Evolutionary conservation across 2,329 filamentous ascomycete genomes (phyloP), one percentile per base, ranked within the genome.

Genomic region (Ophiostoma himal-ulmi): DNA sequence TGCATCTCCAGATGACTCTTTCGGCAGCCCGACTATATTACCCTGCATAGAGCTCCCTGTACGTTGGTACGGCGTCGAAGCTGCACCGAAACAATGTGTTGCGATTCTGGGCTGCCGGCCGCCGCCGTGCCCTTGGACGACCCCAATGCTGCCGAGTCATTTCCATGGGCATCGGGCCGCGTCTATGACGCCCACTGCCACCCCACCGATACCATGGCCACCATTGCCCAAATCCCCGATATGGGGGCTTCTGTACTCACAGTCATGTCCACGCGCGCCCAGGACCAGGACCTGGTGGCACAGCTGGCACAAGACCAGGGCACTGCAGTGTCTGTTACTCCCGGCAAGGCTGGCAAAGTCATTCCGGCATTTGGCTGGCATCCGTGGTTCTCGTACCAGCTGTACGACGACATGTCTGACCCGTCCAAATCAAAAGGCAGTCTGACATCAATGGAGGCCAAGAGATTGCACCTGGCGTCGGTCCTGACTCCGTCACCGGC

Each of bases 141-240:
- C 48, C 72, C 70, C 66, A 48, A 60, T 39, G 77, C 78, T 66
- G 77, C 79, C 36, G 78, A 79, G 69, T 76, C 80, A 34, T 89
- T 89, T 74, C 91, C 91, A 14, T 93, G 91, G 91, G 83, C 89
- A 0, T 26, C 68, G 70, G 79, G 89, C 41, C 89, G 89, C 67
- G 82, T 92, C 72, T 91, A 85, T 77, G 92, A 95, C 77, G 91
- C 92, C 30, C 92, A 95, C 81, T 94, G 92, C 78, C 92, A 95
- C 77, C 91, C 91, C 4, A 94, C 91, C 37, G 91, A 94, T 78
- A 92, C 88, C 26, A 89, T 93, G 85, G 79, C 83, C 60, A 86
- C 84, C 22, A 79, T 91, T 67, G 74, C 82, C 13, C 78, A 77
- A 14, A 88, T 94, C 57, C 80, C 86, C 13, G 75, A 75, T 13